phyloP scores from a whole-genome alignment of 108 stramenopile genomes.

The Nitzschia putrida region DNA sequence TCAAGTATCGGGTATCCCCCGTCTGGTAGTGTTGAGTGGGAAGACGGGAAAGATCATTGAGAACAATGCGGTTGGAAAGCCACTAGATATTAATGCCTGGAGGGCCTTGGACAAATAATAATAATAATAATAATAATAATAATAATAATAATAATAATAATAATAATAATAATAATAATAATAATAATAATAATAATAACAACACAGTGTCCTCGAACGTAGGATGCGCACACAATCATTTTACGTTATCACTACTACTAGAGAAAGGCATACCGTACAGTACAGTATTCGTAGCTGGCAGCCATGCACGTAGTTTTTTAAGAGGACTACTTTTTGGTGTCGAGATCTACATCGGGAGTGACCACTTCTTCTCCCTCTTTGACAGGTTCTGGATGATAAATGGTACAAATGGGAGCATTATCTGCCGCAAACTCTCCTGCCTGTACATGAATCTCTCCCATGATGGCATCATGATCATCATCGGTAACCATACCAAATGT shows the following conservation, averaged over 20 bases:
- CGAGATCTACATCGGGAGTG: no score
- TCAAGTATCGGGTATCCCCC: conserved; percentile 70
- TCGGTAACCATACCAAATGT: conserved; percentile 60
- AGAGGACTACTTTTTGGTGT: no score
- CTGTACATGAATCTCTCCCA: conserved; percentile 44
- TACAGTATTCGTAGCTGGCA: no score
- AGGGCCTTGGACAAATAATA: conserved; percentile 28
- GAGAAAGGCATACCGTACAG: no score
- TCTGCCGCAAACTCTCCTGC: conserved; percentile 25
- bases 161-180: no score
- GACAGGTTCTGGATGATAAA: conserved; percentile 27
- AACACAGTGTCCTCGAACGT: no score
- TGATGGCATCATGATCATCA: conserved; percentile 48
- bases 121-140: no score
- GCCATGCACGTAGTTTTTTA: no score
- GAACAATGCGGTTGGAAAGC: conserved; percentile 69
- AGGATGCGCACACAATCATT: no score
- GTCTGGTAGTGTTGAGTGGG: conserved; percentile 76
- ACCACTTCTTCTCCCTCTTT: not conserved
- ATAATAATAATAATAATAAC: no score
- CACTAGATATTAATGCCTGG: conserved; percentile 63
- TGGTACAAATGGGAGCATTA: conserved; percentile 29
- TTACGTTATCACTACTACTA: no score
- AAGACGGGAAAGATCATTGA: conserved; percentile 72
- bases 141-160: conserved; percentile 1